Conservation (phyloP, 192 early-diverging fungal genomes). For the Cetraspora pellucida region DNA sequence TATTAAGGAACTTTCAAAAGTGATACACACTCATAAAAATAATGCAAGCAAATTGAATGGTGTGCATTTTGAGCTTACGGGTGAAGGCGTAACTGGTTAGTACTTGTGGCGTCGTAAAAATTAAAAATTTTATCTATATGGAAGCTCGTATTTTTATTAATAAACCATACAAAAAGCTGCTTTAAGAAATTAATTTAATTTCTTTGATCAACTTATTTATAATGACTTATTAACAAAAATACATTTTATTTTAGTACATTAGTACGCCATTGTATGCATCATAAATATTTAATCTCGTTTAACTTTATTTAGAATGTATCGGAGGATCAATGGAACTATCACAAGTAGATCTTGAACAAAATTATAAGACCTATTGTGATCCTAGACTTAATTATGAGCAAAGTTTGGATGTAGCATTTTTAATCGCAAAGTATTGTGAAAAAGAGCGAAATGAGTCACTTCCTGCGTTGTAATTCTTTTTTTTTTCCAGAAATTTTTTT, state of each 20-base stretch:
- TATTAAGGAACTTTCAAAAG: constrained; percentile 71
- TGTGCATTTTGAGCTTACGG: constrained; percentile 97
- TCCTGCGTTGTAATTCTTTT: constrained; percentile 8
- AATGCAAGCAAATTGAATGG: constrained; percentile 78
- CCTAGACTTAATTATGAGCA: constrained; percentile 98
- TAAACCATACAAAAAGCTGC: no score
- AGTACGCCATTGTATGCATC: no score
- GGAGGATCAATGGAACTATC: constrained; percentile 97
- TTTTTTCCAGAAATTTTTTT: no score
- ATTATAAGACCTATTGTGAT: constrained; percentile 97
- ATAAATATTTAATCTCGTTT: not conserved
- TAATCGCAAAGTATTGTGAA: constrained; percentile 90
- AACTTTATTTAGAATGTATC: constrained; percentile 64
- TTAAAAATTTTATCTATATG: no score
- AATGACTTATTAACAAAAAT: no score
- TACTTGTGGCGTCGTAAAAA: not conserved
- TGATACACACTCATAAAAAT: constrained; percentile 82
- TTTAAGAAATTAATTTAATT: no score
- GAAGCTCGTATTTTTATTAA: no score
- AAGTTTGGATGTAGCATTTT: constrained; percentile 93
- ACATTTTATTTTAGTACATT: no score
- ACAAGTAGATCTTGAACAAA: constrained; percentile 77
- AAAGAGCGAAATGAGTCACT: constrained; percentile 33
- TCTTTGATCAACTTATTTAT: no score
- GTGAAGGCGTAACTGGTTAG: constrained; percentile 88